A percentile compares a stretch with the other conserved stretches of the same genome.
Conservation (phyloP, 148 eudicot species). For the Rhododendron ovatum region DNA sequence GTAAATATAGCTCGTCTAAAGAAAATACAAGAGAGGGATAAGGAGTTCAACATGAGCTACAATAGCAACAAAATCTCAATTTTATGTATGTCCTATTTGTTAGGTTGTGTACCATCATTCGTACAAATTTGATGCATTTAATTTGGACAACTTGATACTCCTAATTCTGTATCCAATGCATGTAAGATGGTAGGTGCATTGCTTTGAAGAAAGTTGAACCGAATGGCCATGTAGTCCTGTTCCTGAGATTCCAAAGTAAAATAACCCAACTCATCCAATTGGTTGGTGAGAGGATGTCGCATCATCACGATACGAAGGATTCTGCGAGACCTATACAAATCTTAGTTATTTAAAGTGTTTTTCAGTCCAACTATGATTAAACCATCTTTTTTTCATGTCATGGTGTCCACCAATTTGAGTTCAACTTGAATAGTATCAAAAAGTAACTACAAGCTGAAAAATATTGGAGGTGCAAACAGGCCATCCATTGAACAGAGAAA, state of each 20-base stretch:
- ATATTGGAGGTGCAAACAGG: not conserved
- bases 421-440: not conserved
- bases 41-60: not conserved
- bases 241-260: not conserved
- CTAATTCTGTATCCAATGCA: not conserved
- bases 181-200: not conserved
- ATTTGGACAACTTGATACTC: not conserved
- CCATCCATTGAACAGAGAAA: not conserved
- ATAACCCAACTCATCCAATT: not conserved
- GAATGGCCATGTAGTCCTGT: not conserved
- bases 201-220: not conserved
- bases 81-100: not conserved
- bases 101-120: not conserved
- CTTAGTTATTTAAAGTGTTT: not conserved
- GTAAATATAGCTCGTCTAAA: not conserved
- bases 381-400: not conserved
- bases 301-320: not conserved
- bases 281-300: not conserved
- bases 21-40: not conserved
- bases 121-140: not conserved
- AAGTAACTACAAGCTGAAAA: not conserved
- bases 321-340: not conserved
- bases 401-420: not conserved
- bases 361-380: not conserved
- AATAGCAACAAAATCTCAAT: not conserved